phyloP scores from a whole-genome alignment of 2,329 filamentous ascomycete species.

The Xylaria sp. region DNA sequence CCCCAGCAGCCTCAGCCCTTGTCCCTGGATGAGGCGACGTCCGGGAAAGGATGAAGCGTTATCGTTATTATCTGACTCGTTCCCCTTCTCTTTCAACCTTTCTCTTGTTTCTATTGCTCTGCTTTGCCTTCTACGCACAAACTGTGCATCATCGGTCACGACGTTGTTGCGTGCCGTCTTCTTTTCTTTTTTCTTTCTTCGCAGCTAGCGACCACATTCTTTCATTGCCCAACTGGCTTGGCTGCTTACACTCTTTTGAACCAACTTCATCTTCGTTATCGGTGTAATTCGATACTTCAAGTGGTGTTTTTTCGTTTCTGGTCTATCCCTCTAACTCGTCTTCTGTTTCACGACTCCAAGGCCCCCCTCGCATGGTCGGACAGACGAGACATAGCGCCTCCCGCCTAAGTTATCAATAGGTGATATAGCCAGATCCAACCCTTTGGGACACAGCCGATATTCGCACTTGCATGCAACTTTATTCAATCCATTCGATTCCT shows the following conservation, averaged over 20 bases:
- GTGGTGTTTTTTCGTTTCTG: constrained; percentile 45
- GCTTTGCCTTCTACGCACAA: constrained; percentile 51
- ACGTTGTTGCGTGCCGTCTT: constrained; percentile 51
- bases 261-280: constrained; percentile 48
- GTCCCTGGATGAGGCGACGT: constrained; percentile 51
- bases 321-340: constrained; percentile 40
- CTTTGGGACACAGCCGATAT: constrained; percentile 32
- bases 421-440: constrained; percentile 38
- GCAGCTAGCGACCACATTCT: constrained; percentile 57
- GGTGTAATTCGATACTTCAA: constrained; percentile 52
- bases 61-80: constrained; percentile 53
- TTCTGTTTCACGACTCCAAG: constrained; percentile 43
- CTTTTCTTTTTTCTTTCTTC: constrained; percentile 55
- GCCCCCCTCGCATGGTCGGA: constrained; percentile 33
- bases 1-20: constrained; percentile 50
- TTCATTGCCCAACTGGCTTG: constrained; percentile 66
- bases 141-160: constrained; percentile 47
- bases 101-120: constrained; percentile 54
- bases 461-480: constrained; percentile 34
- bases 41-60: constrained; percentile 53
- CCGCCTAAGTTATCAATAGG: constrained; percentile 36
- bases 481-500: constrained; percentile 54
- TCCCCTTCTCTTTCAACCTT: constrained; percentile 46
- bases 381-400: constrained; percentile 30
- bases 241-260: constrained; percentile 67